These are phyloP conservation scores for Arthrobotrys megalospora DNA, from an alignment of 2,329 filamentous ascomycete genomes.

Conservation along the genomic window DNA sequence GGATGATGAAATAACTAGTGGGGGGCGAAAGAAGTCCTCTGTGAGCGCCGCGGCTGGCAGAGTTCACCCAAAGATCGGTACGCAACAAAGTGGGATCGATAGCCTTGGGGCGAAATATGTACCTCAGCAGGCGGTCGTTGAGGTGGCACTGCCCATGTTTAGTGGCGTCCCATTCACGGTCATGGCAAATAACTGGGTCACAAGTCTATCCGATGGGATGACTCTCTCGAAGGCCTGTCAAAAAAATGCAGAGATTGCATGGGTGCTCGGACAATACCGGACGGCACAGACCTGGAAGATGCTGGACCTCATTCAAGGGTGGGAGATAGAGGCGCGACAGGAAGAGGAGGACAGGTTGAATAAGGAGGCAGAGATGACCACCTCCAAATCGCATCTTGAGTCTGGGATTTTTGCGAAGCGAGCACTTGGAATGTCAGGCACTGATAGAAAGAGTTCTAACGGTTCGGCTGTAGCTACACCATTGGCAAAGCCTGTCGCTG, in stretches of 20 bases:
- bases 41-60: conserved; percentile 59
- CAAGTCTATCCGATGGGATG: conserved; percentile 60
- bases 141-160: conserved; percentile 63
- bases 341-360: conserved; percentile 49
- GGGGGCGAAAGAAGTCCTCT: conserved; percentile 60
- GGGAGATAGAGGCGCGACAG: conserved; percentile 61
- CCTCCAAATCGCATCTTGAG: conserved; percentile 27
- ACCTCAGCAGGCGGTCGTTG: conserved; percentile 63
- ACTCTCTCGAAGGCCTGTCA: conserved; percentile 63
- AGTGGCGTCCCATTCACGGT: conserved; percentile 62
- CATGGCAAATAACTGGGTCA: conserved; percentile 62
- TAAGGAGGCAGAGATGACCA: conserved; percentile 50
- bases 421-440: conserved; percentile 46
- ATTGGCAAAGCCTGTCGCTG: conserved; percentile 58
- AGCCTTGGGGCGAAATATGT: conserved; percentile 62
- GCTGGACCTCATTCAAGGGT: conserved; percentile 61
- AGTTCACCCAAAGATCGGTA: conserved; percentile 48
- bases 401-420: conserved; percentile 54
- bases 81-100: conserved; percentile 60
- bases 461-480: conserved; percentile 53
- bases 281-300: conserved; percentile 64
- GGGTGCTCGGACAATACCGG: conserved; percentile 62
- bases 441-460: conserved; percentile 49
- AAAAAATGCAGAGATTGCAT: conserved; percentile 62
- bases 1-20: conserved; percentile 63